phyloP scores from a whole-genome alignment of 352 stramenopile species.

The Phytophthora podocarpi region DNA sequence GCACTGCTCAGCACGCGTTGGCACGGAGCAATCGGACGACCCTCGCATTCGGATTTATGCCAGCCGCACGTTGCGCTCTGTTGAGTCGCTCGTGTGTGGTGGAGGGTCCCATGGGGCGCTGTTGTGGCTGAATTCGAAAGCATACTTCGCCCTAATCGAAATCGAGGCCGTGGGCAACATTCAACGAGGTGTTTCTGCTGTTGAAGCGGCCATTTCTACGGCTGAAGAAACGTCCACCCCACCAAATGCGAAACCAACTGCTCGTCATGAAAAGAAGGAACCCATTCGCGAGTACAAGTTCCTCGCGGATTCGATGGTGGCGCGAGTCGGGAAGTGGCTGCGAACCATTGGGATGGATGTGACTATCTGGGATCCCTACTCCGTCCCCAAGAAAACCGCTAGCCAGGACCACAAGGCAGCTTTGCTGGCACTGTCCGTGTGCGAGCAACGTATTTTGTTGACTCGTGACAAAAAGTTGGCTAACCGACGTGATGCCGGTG shows the following conservation, averaged over 20 bases:
- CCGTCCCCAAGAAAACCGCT: conserved; percentile 31
- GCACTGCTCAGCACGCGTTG: conserved; percentile 23
- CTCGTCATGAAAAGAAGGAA: background rate
- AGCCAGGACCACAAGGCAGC: conserved; percentile 50
- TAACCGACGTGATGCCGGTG: conserved; percentile 62
- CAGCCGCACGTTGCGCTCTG: conserved; percentile 39
- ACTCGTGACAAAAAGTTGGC: conserved; percentile 81
- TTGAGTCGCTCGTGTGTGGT: conserved; percentile 50
- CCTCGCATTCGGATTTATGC: conserved; percentile 44
- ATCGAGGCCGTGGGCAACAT: conserved; percentile 47
- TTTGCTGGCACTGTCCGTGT: conserved; percentile 52
- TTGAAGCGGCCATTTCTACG: conserved; percentile 2
- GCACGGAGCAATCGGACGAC: background rate
- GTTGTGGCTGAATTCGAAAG: conserved; percentile 42
- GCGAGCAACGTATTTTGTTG: conserved; percentile 74
- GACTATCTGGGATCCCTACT: conserved; percentile 61
- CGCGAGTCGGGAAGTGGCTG: conserved; percentile 74
- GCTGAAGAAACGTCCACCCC: background rate
- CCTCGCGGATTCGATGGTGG: conserved; percentile 78
- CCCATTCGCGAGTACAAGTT: conserved; percentile 57
- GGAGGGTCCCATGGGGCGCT: conserved; percentile 51
- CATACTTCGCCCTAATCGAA: conserved; percentile 50
- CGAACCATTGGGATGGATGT: conserved; percentile 80
- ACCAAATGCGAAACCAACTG: background rate
- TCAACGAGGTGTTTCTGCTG: conserved; percentile 28